Conservation (phyloP, 148 eudicot genomes). For the Silene uniflora region DNA sequence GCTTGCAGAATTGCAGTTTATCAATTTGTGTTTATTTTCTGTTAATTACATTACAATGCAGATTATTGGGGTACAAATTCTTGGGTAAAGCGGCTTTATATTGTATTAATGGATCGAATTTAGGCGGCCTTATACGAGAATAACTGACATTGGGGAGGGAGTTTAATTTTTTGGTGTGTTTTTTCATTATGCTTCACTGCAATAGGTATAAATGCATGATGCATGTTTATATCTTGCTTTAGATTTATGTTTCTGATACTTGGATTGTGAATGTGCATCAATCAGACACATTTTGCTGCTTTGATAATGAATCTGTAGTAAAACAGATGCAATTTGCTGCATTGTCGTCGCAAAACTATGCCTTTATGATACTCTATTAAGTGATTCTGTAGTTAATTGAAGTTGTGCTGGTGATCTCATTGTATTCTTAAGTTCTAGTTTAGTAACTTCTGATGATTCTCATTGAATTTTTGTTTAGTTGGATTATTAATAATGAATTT, state of each 20-base stretch:
- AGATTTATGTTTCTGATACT: slow-evolving; percentile 16
- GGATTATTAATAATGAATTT: background rate
- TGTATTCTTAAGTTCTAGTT: background rate
- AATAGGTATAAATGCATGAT: slow-evolving; percentile 15
- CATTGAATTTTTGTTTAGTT: background rate
- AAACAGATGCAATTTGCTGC: background rate
- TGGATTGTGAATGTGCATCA: slow-evolving; percentile 13
- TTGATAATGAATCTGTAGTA: slow-evolving; percentile 9
- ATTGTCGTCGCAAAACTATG: background rate
- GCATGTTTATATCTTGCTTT: slow-evolving; percentile 20
- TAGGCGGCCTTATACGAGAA: too few species aligned
- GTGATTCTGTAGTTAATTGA: background rate
- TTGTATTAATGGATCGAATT: too few species aligned
- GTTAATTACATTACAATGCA: background rate
- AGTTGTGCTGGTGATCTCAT: background rate
- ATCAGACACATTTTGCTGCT: background rate
- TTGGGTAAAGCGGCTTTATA: too few species aligned
- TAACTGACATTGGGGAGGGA: background rate
- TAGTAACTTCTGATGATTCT: background rate
- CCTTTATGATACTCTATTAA: background rate
- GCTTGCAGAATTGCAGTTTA: background rate
- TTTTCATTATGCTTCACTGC: background rate
- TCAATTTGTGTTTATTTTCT: background rate
- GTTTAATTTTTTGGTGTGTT: background rate
- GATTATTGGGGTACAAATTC: background rate